Evolutionary conservation across 2,329 filamentous ascomycete species (phyloP), one percentile per base, ranked within the genome.

Genomic region (Rhynchosporium graminicola): DNA sequence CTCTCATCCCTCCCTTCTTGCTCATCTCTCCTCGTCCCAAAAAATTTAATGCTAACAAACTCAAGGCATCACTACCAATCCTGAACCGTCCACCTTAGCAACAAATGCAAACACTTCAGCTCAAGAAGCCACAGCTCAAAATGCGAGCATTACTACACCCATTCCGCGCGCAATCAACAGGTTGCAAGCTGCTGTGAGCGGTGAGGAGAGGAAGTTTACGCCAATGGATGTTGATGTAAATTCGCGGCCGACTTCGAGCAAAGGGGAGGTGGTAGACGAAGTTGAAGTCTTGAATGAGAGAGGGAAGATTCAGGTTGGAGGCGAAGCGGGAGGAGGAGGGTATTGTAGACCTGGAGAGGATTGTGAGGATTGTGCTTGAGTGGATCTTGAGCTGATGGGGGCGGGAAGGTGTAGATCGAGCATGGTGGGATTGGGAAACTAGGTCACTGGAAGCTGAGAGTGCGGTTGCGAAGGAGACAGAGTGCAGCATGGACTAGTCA

Each of bases 261-360:
- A 15, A 42, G 56, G 46, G 9, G 33, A 51, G n/a, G 29, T 6
- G 43, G 48, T 26, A 20, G 45, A 57, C 28, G 45, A 40, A 33
- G 31, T 12, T n/a, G 59, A 59, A 43, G 47, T 57, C 28, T 20
- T 62, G 51, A 61, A 63, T 57, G 31, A 50, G 20, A 63, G 60
- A 52, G 66, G 60, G 33, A 68, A 65, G 65, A 65, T 65, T 59
- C 63, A 60, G 40, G 59, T 67, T 62, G 59, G 59, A 47, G 60
- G 55, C 36, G 61, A 50, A 26, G 36, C 33, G 13, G 59, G 43
- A 2, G 57, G 29, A 7, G 29, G 29, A 10, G 60, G 48, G 26
- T 64, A 55, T 47, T 66, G 64, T 61, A 59, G 47, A 43, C 66
- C 64, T 36, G 66, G 66, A n/a, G 63, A 64, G 52, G 62, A 62